Percentiles rank a stretch among this genome's conserved stretches.
Conservation (phyloP, 257 asterid species). For the Oldenlandia corymbosa region DNA sequence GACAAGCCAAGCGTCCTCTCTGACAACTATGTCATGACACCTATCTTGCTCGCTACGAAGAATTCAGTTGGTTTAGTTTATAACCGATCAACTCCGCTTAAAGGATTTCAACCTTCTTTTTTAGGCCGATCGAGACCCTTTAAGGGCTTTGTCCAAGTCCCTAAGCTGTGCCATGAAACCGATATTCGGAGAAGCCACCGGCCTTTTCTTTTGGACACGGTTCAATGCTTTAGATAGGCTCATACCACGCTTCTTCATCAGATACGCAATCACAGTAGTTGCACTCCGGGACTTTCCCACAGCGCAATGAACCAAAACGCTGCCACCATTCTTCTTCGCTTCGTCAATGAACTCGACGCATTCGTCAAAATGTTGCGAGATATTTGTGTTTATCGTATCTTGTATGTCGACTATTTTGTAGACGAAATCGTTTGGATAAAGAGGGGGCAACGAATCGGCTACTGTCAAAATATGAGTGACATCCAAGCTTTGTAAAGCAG, state of each 20-base stretch:
- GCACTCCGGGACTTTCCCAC: slow-evolving; percentile 86
- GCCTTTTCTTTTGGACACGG: slow-evolving; percentile 50
- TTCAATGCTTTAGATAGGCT: slow-evolving; percentile 52
- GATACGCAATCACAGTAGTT: slow-evolving; percentile 58
- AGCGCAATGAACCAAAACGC: slow-evolving; percentile 75
- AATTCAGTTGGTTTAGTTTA: no score
- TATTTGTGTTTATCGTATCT: slow-evolving; percentile 45
- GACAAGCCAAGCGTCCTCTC: no score
- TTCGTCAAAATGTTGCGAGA: slow-evolving; percentile 55
- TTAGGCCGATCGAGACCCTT: no score
- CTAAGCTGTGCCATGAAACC: slow-evolving; percentile 63
- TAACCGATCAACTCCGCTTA: no score
- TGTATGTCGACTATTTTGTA: slow-evolving; percentile 56
- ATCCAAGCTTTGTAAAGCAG: slow-evolving; percentile 50
- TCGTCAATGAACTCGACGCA: slow-evolving; percentile 73
- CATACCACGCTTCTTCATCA: slow-evolving; percentile 71
- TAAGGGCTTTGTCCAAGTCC: slow-evolving; percentile 46
- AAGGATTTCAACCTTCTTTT: no score
- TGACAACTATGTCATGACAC: no score
- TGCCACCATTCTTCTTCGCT: slow-evolving; percentile 58
- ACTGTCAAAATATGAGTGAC: slow-evolving; percentile 66
- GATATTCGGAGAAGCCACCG: slow-evolving; percentile 54
- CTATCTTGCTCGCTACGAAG: no score
- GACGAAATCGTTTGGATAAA: slow-evolving; percentile 53
- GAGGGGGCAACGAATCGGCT: slow-evolving; percentile 39